Conservation (phyloP, 345 rosid genomes). For the Mallotus nudiflorus region DNA sequence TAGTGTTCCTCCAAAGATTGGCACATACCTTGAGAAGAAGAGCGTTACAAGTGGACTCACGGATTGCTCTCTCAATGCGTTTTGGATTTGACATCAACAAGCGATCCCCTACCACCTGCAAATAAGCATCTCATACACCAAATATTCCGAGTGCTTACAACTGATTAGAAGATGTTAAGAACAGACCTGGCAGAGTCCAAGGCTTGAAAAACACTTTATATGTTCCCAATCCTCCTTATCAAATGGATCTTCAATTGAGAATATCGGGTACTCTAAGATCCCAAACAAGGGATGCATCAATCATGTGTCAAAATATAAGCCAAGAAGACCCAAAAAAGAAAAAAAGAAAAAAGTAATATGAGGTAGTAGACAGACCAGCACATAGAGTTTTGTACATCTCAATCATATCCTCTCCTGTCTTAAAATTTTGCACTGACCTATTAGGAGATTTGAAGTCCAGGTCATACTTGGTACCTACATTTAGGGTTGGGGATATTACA, state of each 20-base stretch:
- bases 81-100: slow-evolving; percentile 84
- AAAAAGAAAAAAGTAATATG: slow-evolving; percentile 6
- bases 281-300: slow-evolving; percentile 13
- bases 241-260: slow-evolving; percentile 94
- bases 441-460: slow-evolving; percentile 67
- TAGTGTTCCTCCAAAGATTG: slow-evolving; percentile 8
- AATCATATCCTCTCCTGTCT: slow-evolving; percentile 93
- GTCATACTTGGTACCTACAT: slow-evolving; percentile 89
- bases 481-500: slow-evolving; percentile 1
- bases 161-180: not conserved
- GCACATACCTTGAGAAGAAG: slow-evolving; percentile 85
- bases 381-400: slow-evolving; percentile 87
- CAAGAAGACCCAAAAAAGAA: no score
- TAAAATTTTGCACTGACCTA: slow-evolving; percentile 83
- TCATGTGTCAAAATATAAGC: slow-evolving; percentile 12
- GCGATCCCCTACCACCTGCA: slow-evolving; percentile 92
- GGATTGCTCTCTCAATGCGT: slow-evolving; percentile 76
- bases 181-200: slow-evolving; percentile 92
- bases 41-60: slow-evolving; percentile 80
- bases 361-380: slow-evolving; percentile 46
- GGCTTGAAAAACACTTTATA: slow-evolving; percentile 61
- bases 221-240: slow-evolving; percentile 99
- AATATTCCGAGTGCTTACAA: not conserved
- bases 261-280: slow-evolving; percentile 70
- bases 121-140: slow-evolving; percentile 14